Percentiles rank a stretch among this genome's conserved stretches.
These are phyloP conservation scores for Suhomyces terraborum DNA, from an alignment of 1,139 yeast species.

Conservation along the genomic window DNA sequence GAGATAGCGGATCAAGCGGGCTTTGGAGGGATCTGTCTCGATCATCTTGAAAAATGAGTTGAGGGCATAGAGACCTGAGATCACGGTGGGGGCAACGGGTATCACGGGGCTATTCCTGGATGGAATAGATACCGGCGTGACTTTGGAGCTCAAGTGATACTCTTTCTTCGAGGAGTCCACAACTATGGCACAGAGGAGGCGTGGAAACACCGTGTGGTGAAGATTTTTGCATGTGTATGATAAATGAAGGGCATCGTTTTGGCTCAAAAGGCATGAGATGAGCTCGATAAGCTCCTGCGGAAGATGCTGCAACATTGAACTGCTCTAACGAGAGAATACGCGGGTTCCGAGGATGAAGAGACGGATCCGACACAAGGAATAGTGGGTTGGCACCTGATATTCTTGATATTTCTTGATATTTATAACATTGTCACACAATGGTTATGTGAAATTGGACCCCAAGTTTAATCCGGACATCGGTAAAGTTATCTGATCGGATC, in stretches of 20 bases:
- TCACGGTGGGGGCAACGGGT: constrained; percentile 13
- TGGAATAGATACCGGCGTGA: constrained; percentile 5
- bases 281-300: constrained; percentile 17
- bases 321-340: no score
- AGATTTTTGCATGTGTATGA: constrained; percentile 14
- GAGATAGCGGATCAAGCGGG: constrained; percentile 10
- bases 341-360: no score
- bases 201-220: constrained; percentile 14
- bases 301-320: constrained; percentile 14
- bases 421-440: background rate
- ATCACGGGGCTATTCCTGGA: background rate
- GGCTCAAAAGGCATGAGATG: constrained; percentile 16
- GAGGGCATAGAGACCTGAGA: constrained; percentile 18
- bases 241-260: constrained; percentile 18
- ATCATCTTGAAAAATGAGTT: constrained; percentile 18
- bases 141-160: constrained; percentile 6
- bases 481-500: constrained; percentile 19
- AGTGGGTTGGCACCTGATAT: no score
- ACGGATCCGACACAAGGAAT: no score
- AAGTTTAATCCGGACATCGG: constrained; percentile 16
- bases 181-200: constrained; percentile 14
- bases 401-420: background rate
- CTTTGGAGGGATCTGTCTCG: constrained; percentile 5
- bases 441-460: constrained; percentile 8
- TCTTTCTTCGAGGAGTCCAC: constrained; percentile 18